Conservation (phyloP, 345 rosid genomes). For the Populus pruinosa region DNA sequence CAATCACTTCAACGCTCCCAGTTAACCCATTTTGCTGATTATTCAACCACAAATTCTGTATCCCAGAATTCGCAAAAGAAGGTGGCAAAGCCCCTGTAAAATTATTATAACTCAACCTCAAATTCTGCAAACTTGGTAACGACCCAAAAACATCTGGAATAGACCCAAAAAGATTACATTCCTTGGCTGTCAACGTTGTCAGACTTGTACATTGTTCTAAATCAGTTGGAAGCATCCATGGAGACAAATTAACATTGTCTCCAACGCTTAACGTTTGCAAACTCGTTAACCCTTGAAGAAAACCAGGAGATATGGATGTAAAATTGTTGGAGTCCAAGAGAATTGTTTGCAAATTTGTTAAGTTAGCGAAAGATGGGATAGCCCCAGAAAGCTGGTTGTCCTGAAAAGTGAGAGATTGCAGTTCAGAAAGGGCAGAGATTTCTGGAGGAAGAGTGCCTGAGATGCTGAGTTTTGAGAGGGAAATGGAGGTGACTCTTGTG, state of each 20-base stretch:
- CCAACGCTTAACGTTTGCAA: conserved; percentile 51
- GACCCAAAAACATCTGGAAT: conserved; percentile 63
- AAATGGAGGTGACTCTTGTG: conserved; percentile 43
- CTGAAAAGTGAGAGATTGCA: conserved; percentile 45
- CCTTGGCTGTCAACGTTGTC: conserved; percentile 35
- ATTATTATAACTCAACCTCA: conserved; percentile 75
- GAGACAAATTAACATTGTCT: conserved; percentile 23
- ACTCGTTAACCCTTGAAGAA: conserved; percentile 57
- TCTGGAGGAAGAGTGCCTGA: conserved; percentile 49
- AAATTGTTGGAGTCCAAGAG: conserved; percentile 53
- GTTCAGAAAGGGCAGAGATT: conserved; percentile 55
- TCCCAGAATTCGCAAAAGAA: conserved; percentile 44
- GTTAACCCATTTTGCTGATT: conserved; percentile 54
- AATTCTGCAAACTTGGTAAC: conserved; percentile 41
- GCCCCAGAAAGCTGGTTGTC: conserved; percentile 52
- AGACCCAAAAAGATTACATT: conserved; percentile 40
- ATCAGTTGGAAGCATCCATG: conserved; percentile 68
- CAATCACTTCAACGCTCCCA: conserved; percentile 56
- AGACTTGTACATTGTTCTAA: conserved; percentile 46
- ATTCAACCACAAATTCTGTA: conserved; percentile 69
- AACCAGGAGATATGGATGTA: conserved; percentile 48
- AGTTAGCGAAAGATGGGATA: conserved; percentile 59
- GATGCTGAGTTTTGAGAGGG: conserved; percentile 36
- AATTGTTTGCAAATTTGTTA: conserved; percentile 40
- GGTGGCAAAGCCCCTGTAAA: conserved; percentile 64